phyloP scores from a whole-genome alignment of 2,329 filamentous ascomycete genomes.

The Allantophomopsis cytisporea region DNA sequence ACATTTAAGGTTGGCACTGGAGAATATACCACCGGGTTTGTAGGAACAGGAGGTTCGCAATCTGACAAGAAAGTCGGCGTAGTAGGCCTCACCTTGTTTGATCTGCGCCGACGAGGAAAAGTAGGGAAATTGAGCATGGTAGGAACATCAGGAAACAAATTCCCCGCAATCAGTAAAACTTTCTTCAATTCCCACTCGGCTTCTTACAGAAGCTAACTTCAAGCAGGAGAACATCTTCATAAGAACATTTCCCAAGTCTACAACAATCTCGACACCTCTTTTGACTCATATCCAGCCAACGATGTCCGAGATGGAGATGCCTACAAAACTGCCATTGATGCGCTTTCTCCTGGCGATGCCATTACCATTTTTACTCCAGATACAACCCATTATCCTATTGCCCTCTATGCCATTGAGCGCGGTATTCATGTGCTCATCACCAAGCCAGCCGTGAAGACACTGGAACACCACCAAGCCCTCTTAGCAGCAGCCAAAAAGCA shows the following conservation, averaged over 20 bases:
- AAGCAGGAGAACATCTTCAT: constrained; percentile 60
- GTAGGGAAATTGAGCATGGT: constrained; percentile 81
- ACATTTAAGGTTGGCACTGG: constrained; percentile 60
- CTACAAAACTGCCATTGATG: constrained; percentile 82
- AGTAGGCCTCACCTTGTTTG: constrained; percentile 79
- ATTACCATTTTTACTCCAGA: constrained; percentile 96
- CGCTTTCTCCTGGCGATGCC: constrained; percentile 66
- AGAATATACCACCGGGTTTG: constrained; percentile 94
- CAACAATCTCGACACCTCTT: constrained; percentile 78
- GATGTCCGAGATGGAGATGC: constrained; percentile 61
- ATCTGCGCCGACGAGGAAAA: constrained; percentile 77
- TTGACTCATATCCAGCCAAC: constrained; percentile 70
- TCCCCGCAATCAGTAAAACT: constrained; percentile 69
- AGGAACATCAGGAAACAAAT: constrained; percentile 78
- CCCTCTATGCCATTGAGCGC: constrained; percentile 79
- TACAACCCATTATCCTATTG: constrained; percentile 84
- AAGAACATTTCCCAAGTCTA: constrained; percentile 83
- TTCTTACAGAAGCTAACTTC: not conserved
- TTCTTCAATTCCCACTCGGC: not conserved
- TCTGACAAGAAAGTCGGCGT: constrained; percentile 97
- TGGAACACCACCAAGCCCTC: constrained; percentile 67
- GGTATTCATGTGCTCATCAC: constrained; percentile 86
- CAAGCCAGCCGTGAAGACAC: constrained; percentile 80
- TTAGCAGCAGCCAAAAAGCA: constrained; percentile 58
- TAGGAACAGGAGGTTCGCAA: constrained; percentile 66